Evolutionary conservation across 768 basidiomycete species (phyloP).

Genomic region (Fistulinella prunicolor): DNA sequence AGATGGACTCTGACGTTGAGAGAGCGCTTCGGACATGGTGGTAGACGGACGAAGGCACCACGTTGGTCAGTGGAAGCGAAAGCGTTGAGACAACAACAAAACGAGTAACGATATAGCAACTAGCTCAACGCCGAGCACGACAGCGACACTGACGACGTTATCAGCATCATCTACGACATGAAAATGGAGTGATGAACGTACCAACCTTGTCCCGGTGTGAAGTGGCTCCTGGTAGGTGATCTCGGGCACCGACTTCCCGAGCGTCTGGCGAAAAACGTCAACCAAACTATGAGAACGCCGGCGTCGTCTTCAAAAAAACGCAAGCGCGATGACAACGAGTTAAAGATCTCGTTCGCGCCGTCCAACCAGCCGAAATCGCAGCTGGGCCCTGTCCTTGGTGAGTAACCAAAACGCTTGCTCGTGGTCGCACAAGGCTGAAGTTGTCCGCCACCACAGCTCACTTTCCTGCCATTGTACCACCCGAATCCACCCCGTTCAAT

Average conservation of each 20-base stretch:
- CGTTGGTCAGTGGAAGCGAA: too few species aligned
- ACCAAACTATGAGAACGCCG: slow-evolving; percentile 12
- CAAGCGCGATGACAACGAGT: slow-evolving; percentile 41
- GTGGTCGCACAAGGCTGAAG: slow-evolving; percentile 27
- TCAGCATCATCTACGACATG: slow-evolving; percentile 19
- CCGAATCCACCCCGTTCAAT: slow-evolving; percentile 56
- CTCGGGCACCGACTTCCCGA: too few species aligned
- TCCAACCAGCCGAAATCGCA: slow-evolving; percentile 34
- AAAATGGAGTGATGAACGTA: slow-evolving; percentile 8
- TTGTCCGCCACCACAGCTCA: slow-evolving; percentile 39
- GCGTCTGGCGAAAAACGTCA: slow-evolving; percentile 13
- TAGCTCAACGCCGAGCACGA: slow-evolving; percentile 20
- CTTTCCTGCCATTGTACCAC: slow-evolving; percentile 64
- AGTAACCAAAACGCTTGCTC: slow-evolving; percentile 21
- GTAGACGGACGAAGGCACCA: slow-evolving; percentile 15
- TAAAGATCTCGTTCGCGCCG: slow-evolving; percentile 36
- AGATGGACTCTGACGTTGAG: slow-evolving; percentile 29
- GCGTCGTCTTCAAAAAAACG: slow-evolving; percentile 46
- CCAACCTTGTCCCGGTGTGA: slow-evolving; percentile 23
- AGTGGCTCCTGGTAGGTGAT: slow-evolving; percentile 16
- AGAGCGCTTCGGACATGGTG: slow-evolving; percentile 31
- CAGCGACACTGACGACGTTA: slow-evolving; percentile 8
- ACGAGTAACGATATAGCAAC: slow-evolving; percentile 20
- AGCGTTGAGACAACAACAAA: slow-evolving; percentile 21
- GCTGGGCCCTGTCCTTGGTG: slow-evolving; percentile 54